Base-by-base conservation (phyloP, 805 yeast species). In the Candida wancherniae region DNA sequence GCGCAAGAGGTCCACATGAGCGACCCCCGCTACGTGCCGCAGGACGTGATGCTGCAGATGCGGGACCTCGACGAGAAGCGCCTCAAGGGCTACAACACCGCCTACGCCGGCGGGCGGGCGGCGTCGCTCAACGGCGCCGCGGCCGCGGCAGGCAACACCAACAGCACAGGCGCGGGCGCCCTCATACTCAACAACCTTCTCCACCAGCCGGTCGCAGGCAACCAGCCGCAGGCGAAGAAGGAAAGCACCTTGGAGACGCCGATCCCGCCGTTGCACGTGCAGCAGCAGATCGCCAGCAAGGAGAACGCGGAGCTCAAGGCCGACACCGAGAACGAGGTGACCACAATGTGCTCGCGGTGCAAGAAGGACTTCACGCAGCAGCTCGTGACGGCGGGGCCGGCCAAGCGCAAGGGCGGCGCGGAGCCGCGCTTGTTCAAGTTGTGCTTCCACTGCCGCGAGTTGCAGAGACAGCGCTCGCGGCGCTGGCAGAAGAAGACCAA, bases 401-500 rank as follows among this genome's bases (percentile, higher is more conserved):
- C 48, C 11, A 47, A 43, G 16, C 34, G 44, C 32, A 55, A 55
- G 49, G 59, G 39, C 50, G 60, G 31, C 44, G 61, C 53, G 29
- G 64, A 48, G 44, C 69, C 53, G 18, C 71, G 69, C 45, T 53
- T 58, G 10, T 78, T 52, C 55, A 75, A 75, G 48, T 55, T 77
- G 31, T 79, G 85, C 48, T 69, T 69, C 18, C 84, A 76, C 47
- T 79, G 85, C 48, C 67, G 84, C 21, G 77, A 71, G 29, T 53
- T 75, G 28, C 85, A 79, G 49, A 55, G 84, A 29, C 75, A 75
- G 48, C 55, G 84, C 38, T 69, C 78, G 4, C 58, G 79, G 37
- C 59, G 81, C 39, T 79, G 84, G 84, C 84, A 77, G 47, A 58
- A 61, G 48, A 70, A 69, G 40, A 77, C 81, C 4, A 75, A 73